Evolutionary conservation across 257 asterid species (phyloP).

Genomic region (Salvia miltiorrhiza): DNA sequence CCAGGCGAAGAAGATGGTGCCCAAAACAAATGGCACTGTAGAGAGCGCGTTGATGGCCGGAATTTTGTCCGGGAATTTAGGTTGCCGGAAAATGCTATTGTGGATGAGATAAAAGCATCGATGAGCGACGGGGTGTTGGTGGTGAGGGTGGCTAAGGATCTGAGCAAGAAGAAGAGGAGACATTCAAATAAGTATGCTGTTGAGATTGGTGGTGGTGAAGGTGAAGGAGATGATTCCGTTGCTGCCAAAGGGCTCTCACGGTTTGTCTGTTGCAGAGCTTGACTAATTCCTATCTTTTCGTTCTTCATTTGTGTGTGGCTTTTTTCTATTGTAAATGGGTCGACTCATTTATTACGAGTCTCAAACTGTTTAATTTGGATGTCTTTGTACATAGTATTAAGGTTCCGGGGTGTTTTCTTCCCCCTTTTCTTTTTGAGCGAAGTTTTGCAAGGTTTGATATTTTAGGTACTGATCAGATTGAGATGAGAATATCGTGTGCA

Average conservation of each 20-base stretch:
- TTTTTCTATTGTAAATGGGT: too few relatives aligned
- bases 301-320: background rate
- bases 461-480: too few relatives aligned
- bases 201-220: conserved; percentile 32
- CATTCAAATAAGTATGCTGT: conserved; percentile 26
- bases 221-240: conserved; percentile 15
- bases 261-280: conserved; percentile 46
- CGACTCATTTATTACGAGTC: too few relatives aligned
- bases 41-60: conserved; percentile 25
- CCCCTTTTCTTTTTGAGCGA: too few relatives aligned
- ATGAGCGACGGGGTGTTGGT: conserved; percentile 47
- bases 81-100: conserved; percentile 39
- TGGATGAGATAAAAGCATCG: conserved; percentile 35
- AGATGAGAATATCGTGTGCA: too few relatives aligned
- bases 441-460: too few relatives aligned
- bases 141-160: conserved; percentile 40
- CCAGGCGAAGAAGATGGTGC: conserved; percentile 12
- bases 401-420: too few relatives aligned
- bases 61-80: conserved; percentile 33
- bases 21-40: conserved; percentile 34
- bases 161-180: conserved; percentile 26
- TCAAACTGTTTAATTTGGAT: too few relatives aligned
- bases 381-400: too few relatives aligned
- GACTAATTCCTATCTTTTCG: background rate
- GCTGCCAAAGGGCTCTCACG: conserved; percentile 32